A percentile compares a stretch with the other conserved stretches of the same genome.
Evolutionary conservation across 2,329 filamentous ascomycete genomes (phyloP).

Genomic region (Aspergillus sp.): DNA sequence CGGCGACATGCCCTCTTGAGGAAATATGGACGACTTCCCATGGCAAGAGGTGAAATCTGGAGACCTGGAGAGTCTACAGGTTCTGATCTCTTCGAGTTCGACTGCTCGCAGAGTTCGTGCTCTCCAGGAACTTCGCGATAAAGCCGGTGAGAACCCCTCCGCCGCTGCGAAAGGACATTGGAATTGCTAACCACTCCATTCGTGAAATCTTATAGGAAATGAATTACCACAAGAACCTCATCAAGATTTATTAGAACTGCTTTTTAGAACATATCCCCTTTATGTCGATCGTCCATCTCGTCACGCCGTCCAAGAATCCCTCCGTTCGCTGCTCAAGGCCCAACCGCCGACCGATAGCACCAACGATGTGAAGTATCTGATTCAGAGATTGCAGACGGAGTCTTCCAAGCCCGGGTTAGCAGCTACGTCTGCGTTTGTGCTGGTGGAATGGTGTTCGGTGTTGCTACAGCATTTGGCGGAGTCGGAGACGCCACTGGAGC

Average conservation of each 20-base stretch:
- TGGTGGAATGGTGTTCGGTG: conserved; percentile 83
- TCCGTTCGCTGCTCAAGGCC: conserved; percentile 60
- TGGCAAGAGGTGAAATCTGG: conserved; percentile 40
- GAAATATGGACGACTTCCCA: conserved; percentile 38
- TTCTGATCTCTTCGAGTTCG: conserved; percentile 37
- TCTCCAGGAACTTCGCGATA: conserved; percentile 40
- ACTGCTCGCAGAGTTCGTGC: conserved; percentile 34
- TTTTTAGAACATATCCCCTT: conserved; percentile 81
- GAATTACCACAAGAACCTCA: conserved; percentile 26
- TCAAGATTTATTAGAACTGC: conserved; percentile 55
- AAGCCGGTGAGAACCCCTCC: conserved; percentile 29
- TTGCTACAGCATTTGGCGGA: conserved; percentile 65
- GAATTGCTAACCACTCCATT: conserved; percentile 10
- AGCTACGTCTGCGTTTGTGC: conserved; percentile 71
- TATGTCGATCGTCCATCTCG: conserved; percentile 83
- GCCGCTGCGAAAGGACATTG: not conserved
- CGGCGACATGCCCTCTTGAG: conserved; percentile 25
- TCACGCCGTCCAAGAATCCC: conserved; percentile 72
- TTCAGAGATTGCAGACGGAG: conserved; percentile 63
- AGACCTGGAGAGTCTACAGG: conserved; percentile 32
- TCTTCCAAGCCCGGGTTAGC: conserved; percentile 71
- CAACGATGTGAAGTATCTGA: conserved; percentile 47
- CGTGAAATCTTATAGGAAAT: conserved; percentile 18
- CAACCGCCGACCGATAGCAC: conserved; percentile 40
- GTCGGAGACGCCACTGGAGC: conserved; percentile 59